A percentile compares a stretch with the other conserved stretches of the same genome.
Conservation (phyloP, 148 eudicot species). For the Silene latifolia region DNA sequence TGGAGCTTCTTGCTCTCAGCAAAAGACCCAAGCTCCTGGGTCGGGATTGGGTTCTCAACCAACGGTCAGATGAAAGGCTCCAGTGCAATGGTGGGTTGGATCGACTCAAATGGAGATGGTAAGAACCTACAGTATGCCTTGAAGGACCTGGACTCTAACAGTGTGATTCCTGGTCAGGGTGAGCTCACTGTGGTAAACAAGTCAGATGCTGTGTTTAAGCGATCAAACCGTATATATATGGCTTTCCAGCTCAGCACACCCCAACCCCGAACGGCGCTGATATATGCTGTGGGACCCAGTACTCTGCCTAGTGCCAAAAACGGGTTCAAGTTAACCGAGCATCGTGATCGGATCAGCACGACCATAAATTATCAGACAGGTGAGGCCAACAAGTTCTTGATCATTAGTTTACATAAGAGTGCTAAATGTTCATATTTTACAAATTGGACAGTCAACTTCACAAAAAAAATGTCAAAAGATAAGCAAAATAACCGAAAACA, state of each 20-base stretch:
- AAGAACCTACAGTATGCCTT: slow-evolving; percentile 42
- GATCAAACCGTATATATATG: slow-evolving; percentile 37
- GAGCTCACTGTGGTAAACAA: slow-evolving; percentile 36
- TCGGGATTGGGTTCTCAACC: slow-evolving; percentile 68
- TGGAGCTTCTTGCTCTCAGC: slow-evolving; percentile 87
- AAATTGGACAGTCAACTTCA: neutral
- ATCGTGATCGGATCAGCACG: slow-evolving; percentile 32
- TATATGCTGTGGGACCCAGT: slow-evolving; percentile 57
- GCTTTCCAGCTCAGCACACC: slow-evolving; percentile 54
- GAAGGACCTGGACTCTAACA: slow-evolving; percentile 22
- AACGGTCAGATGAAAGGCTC: slow-evolving; percentile 64
- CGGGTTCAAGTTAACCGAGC: slow-evolving; percentile 34
- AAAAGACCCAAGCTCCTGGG: slow-evolving; percentile 39
- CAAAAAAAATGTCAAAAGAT: neutral
- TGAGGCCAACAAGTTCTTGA: slow-evolving; percentile 18
- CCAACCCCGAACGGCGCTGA: slow-evolving; percentile 31
- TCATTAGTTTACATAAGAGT: slow-evolving; percentile 1
- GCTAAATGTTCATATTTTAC: neutral
- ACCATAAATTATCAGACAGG: slow-evolving; percentile 61
- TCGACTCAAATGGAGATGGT: slow-evolving; percentile 26
- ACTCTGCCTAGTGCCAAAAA: slow-evolving; percentile 29
- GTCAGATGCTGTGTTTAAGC: slow-evolving; percentile 24
- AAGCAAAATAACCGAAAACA: neutral
- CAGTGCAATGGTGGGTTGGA: slow-evolving; percentile 86
- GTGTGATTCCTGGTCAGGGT: slow-evolving; percentile 46